Conservation (phyloP, 2,329 filamentous ascomycete genomes). For the Penicillium sp. region DNA sequence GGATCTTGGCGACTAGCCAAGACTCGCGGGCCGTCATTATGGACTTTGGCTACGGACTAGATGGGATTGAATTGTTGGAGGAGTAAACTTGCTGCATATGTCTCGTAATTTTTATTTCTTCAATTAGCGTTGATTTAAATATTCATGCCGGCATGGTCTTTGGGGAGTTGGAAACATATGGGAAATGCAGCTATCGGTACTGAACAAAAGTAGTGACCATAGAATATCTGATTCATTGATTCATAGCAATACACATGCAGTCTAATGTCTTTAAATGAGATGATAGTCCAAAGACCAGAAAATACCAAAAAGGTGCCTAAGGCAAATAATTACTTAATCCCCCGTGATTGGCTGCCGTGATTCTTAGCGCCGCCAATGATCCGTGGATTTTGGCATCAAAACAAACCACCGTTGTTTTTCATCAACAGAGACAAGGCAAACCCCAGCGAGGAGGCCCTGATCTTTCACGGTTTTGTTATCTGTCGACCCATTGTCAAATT, state of each 20-base stretch:
- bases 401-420: constrained; percentile 64
- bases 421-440: constrained; percentile 22
- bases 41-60: constrained; percentile 73
- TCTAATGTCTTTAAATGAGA: not conserved
- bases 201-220: constrained; percentile 2
- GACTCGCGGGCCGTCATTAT: constrained; percentile 89
- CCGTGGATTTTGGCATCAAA: constrained; percentile 46
- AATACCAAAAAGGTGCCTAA: constrained; percentile 4
- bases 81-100: constrained; percentile 26
- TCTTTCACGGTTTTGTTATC: constrained; percentile 7
- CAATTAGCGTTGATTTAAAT: constrained; percentile 22
- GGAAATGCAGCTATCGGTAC: constrained; percentile 2
- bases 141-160: constrained; percentile 22
- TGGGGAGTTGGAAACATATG: constrained; percentile 5
- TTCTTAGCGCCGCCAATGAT: constrained; percentile 21
- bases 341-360: constrained; percentile 15
- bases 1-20: constrained; percentile 92
- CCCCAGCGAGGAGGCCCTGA: constrained; percentile 14
- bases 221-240: constrained; percentile 2
- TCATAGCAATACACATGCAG: constrained; percentile 2
- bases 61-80: constrained; percentile 53
- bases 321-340: constrained; percentile 53
- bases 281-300: not conserved
- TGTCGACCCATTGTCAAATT: not conserved
- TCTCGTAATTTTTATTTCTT: constrained; percentile 10